phyloP scores from a whole-genome alignment of 306 rosid genomes.

The Lupinus albus region DNA sequence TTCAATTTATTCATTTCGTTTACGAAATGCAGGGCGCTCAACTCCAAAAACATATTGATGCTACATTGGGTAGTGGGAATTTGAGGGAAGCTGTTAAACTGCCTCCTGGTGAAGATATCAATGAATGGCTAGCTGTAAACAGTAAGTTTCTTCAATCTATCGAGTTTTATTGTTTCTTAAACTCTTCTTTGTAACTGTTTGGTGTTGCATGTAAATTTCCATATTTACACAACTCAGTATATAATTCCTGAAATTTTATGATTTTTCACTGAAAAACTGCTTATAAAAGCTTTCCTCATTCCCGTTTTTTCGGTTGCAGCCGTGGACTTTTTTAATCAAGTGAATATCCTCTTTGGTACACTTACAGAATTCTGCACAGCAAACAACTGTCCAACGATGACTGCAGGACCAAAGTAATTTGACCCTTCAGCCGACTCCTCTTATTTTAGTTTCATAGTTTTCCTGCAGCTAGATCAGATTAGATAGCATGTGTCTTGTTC shows the following conservation, averaged over 20 bases:
- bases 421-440: slow-evolving; percentile 36
- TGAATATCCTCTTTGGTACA: slow-evolving; percentile 78
- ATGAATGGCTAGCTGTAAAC: slow-evolving; percentile 91
- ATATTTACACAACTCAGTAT: background rate
- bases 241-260: slow-evolving; percentile 8
- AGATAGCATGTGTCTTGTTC: slow-evolving; percentile 12
- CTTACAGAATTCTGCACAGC: slow-evolving; percentile 88
- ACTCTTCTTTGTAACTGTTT: background rate
- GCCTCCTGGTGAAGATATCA: slow-evolving; percentile 92
- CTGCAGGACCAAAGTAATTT: slow-evolving; percentile 82
- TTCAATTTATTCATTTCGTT: slow-evolving; percentile 25
- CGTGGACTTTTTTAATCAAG: slow-evolving; percentile 91
- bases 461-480: slow-evolving; percentile 20
- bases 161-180: background rate
- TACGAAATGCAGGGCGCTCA: slow-evolving; percentile 74
- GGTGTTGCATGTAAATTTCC: background rate
- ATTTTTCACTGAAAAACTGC: slow-evolving; percentile 12
- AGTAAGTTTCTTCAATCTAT: slow-evolving; percentile 48
- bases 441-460: slow-evolving; percentile 3
- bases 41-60: slow-evolving; percentile 81
- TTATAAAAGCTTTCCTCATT: background rate
- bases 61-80: slow-evolving; percentile 89
- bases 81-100: slow-evolving; percentile 81
- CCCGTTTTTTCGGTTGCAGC: slow-evolving; percentile 49
- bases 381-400: slow-evolving; percentile 77